Evolutionary conservation across 495 filamentous ascomycete species (phyloP), one percentile per base, ranked within the genome.

Genomic region (Penicillium subrubescens): DNA sequence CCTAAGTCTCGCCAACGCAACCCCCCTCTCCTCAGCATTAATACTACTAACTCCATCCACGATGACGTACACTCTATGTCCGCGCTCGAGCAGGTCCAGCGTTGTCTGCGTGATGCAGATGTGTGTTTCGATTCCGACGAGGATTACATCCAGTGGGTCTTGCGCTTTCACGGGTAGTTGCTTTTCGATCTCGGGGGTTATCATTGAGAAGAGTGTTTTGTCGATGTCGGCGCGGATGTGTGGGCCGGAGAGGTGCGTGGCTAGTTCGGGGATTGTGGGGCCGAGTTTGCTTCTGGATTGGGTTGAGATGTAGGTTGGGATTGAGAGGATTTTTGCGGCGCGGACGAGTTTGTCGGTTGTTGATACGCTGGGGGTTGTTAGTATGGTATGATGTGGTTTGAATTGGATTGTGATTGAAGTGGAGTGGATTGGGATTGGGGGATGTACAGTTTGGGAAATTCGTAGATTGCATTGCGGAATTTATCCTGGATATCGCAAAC

Each of bases 401-500:
- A 1, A 27, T 1, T 27, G 25, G 25, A 4, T 27, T 4, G 53
- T 14, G 37, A 5, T 17, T 41, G 37, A 4, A 35, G 12, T 2
- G 10, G 37, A 14, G 14, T 41, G 37, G 12, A 5, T 5, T 0
- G 37, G 15, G 35, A 8, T 37, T 21, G 29, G 55, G 25, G 21
- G 50, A 59, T 76, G 54, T 82, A 92, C 90, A 97, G 81, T 71
- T 90, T 91, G 52, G 90, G 81, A 70, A 92, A 97, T 74, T 96
- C 88, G 75, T 87, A 85, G 72, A 99, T 96, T 44, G 86, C 86
- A 5, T 81, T 77, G 48, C 92, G 86, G 81, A 99, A 99, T 73
- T 91, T 94, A 66, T 97, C 94, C 83, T 99, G 95, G 66, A 97
- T 84, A 70, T 99, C 95, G 81, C 95, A 99, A 70, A 99, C 85